phyloP scores from a whole-genome alignment of 176 grass and related monocot genomes.

The Rhynchospora breviuscula region DNA sequence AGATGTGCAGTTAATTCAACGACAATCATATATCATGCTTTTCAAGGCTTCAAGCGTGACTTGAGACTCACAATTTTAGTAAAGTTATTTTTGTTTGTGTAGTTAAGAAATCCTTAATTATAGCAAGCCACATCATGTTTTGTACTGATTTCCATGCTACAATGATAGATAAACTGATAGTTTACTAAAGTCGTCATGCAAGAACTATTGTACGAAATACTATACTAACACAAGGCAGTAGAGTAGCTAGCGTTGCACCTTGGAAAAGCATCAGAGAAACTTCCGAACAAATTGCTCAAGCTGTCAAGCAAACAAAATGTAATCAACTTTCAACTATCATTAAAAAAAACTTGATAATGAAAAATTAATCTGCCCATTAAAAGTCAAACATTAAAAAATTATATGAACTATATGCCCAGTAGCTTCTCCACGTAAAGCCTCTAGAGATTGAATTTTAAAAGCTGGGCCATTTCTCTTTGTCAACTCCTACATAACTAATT shows the following conservation, averaged over 20 bases:
- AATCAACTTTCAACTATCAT: neutral
- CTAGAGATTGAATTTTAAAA: conserved; percentile 15
- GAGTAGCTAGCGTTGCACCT: neutral
- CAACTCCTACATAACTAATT: conserved; percentile 24
- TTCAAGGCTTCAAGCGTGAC: neutral
- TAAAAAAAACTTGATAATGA: neutral
- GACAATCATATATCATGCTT: neutral
- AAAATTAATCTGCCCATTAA: neutral
- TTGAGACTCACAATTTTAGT: neutral
- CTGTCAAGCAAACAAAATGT: conserved; percentile 4
- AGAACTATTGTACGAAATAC: neutral
- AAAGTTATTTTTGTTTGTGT: neutral
- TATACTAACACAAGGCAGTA: neutral
- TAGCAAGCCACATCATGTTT: neutral
- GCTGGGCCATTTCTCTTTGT: conserved; percentile 1
- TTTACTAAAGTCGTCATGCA: neutral
- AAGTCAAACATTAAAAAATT: conserved; percentile 25
- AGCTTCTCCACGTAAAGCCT: conserved; percentile 19
- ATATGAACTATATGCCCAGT: conserved; percentile 4
- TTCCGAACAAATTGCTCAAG: conserved; percentile 8
- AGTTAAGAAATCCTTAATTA: neutral
- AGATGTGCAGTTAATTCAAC: neutral
- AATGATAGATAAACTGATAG: neutral
- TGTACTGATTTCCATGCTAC: neutral
- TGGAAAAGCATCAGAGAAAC: neutral